Evolutionary conservation across 805 yeast species (phyloP), one percentile per base, ranked within the genome.

Genomic region (Wickerhamomyces xylosicus): DNA sequence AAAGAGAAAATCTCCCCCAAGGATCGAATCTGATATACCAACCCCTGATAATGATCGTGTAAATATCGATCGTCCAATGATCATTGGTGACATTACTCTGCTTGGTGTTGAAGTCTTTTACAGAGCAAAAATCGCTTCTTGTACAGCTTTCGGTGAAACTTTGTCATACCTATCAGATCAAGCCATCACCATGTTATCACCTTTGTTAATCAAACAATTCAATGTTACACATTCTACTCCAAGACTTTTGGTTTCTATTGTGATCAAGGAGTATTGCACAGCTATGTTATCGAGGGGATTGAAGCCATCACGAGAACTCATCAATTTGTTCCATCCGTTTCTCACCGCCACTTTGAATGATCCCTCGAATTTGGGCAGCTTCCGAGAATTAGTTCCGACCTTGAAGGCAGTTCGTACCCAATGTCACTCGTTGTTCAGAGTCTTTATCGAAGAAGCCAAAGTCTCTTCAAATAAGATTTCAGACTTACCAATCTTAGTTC

Each of bases 61-160:
- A 37, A 87, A 90, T 55, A 89, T 92, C 42, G 99, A 92, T 61
- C 83, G 95, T 3, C 96, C 97, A 4, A 80, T 92, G 58, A 74
- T 83, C 42, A 73, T 77, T 34, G 98, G 98, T 52, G 99, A 92
- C 60, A 82, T 92, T 15, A 77, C 87, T 39, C 65, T 92, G 20
- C 77, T 92, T 27, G 95, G 95, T 0, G 60, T 69, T 35, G 89
- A 85, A 21, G 74, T 74, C 1, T 73, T 92, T 41, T 65, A 86
- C 27, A 69, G 81, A 36, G 83, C 94, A 3, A 79, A 92, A 58
- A 66, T 84, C 14, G 73, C 78, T 11, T 84, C 89, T 4, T 79
- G 95, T 0, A 64, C 63, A 28, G 92, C 94, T 0, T 67, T 80
- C 49, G 97, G 97, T 21, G 62, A 67, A 39, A 69, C 77, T 0